Evolutionary conservation across 2,329 filamentous ascomycete genomes (phyloP), one percentile per base, ranked within the genome.

Genomic region (Stachybotrys echinatus): DNA sequence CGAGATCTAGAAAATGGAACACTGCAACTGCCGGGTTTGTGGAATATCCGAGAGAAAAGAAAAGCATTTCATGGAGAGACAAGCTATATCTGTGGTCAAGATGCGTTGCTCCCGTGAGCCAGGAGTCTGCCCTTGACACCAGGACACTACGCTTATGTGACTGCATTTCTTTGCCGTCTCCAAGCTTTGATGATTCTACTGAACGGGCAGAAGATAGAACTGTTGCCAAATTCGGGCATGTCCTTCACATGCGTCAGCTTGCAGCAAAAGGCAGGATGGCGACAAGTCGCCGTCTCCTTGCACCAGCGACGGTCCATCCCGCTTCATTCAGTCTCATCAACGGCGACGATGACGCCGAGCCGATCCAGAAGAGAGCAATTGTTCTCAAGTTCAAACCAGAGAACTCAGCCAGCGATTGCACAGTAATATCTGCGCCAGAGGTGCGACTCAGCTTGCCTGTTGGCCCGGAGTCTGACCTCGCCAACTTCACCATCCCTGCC

Each of bases 161-260:
- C 22, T 23, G 6, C n/a, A 7, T 37, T 14, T 5, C 22, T 19
- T 19, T 27, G 20, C 37, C 45, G n/a, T 14, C 19, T 39, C 50
- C 50, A 31, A 31, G 43, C 1, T n/a, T 22, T 4, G 43, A 34
- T 8, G 22, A 45, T 19, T 7, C 5, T 22, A 48, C 40, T 22
- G 38, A 14, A 34, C 10, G 14, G 27, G 27, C 27, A 14, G 14
- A 34, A 10, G 27, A 34, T 14, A 8, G 27, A 2, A 14, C 14
- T 14, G 14, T 34, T 34, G 76, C 77, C 12, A 66, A 68, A 3
- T 83, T 83, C 55, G 80, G 80, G 18, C 74, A 78, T 48, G 54
- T 81, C 31, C 68, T 83, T 0, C 73, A 76, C 52, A 45, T 48
- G 6, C 47, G 55, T 20, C 58, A 64, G 34, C 45, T 50, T 20